A percentile compares a stretch with the other conserved stretches of the same genome.
Conservation (phyloP, 371 early-diverging fungal species). For the Mucor circinelloides region DNA sequence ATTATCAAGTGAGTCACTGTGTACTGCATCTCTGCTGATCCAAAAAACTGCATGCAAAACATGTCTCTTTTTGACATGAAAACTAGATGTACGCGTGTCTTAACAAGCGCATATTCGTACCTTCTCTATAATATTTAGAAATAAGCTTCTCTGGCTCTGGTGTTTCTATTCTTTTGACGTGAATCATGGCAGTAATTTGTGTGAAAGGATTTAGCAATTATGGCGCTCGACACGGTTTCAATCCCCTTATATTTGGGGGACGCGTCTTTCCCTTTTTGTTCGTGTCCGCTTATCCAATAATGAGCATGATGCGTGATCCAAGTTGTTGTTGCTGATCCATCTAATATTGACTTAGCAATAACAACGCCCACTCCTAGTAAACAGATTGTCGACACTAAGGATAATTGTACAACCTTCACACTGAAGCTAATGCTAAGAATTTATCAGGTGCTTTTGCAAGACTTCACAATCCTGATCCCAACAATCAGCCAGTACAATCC, state of each 20-base stretch:
- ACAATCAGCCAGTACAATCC: too few species aligned
- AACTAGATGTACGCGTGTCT: neutral
- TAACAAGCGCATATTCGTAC: slow-evolving; percentile 9
- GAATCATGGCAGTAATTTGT: slow-evolving; percentile 18
- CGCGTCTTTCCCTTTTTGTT: neutral
- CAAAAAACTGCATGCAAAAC: neutral
- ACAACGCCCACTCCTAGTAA: too few species aligned
- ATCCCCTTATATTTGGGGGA: neutral
- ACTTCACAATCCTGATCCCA: too few species aligned
- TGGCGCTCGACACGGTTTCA: neutral
- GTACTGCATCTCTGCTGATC: neutral
- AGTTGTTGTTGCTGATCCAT: too few species aligned
- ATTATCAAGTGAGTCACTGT: neutral
- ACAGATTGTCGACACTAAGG: too few species aligned
- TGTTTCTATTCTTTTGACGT: slow-evolving; percentile 32
- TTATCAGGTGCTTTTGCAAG: too few species aligned
- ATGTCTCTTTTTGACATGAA: slow-evolving; percentile 9
- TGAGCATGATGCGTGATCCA: neutral
- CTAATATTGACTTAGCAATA: too few species aligned
- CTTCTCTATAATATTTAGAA: slow-evolving; percentile 49
- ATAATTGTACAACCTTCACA: too few species aligned
- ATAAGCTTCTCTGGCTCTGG: slow-evolving; percentile 43
- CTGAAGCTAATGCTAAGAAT: too few species aligned
- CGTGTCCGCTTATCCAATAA: neutral
- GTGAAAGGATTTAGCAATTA: neutral